Base-by-base conservation (phyloP, 176 grass and related monocot species). In the Cenchrus purpureus region DNA sequence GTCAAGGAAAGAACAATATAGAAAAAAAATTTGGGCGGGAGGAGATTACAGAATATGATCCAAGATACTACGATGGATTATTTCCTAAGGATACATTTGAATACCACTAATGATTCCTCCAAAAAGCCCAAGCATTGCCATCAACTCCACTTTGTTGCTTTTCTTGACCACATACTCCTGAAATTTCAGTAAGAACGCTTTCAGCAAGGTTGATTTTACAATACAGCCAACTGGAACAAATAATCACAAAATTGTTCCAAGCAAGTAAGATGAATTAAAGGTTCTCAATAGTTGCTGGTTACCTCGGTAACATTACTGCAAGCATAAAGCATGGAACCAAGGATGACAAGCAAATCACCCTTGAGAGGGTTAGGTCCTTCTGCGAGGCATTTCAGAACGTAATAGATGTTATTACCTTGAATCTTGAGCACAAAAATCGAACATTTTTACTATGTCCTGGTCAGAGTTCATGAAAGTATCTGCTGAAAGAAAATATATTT, bases 241-340 rank as follows among this genome's bases (percentile, higher is more conserved):
- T 43, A 63, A 64, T n/a, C 19, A 60, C 44, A 22, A 69, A 46
- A 56, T 25, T 76, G 34, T 53, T 2, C 76, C 16, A 77, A 42
- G 78, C 50, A 75, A 85, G 45, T 62, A 25, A 6, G 14, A 31
- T 14, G 52, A 61, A 53, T 51, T 74, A 68, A 49, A 2, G 11
- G 8, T 16, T 73, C 15, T 2, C 57, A 20, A 68, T 12, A 51
- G 12, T 62, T 59, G 4, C 67, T 74, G 13, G 0, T 59, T 86
- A 93, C 92, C 95, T 90, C 91, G 14, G 82, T 78, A 83, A 98
- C 95, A 89, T 95, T 95, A 69, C 95, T 95, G 67, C 87, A 87
- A 51, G 95, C 93, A 87, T 95, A 95, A 90, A 92, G 81, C 82
- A 91, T 93, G n/a, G 93, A 86, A 22, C 95, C 92, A 25, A 84